Evolutionary conservation across 2,329 filamentous ascomycete species (phyloP), one percentile per base, ranked within the genome.

Genomic region (Ascochyta rabiei): DNA sequence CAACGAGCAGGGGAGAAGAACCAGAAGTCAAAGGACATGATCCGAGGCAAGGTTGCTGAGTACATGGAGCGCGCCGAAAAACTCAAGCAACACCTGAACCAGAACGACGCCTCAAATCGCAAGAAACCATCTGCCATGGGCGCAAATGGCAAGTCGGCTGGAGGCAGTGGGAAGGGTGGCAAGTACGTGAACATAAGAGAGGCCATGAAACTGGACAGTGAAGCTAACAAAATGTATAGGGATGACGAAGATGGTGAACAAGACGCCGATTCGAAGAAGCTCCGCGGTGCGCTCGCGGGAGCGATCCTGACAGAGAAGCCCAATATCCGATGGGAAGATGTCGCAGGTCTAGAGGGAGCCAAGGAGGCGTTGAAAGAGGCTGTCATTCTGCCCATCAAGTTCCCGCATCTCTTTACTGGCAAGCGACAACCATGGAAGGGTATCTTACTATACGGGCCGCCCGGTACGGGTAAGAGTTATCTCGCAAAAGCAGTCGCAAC

Each of bases 51-150:
- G 81, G 92, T 93, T 18, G 90, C 84, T 68, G 93, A 97, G 75
- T 99, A 99, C 82, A 96, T 99, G 89, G 93, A 97, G 78, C 91
- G 95, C 60, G 95, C 95, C 61, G 95, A 99, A 81, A 98, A 98
- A 81, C 86, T 99, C 62, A 99, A 99, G 79, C 86, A 88, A 51
- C 95, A 98, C 74, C 81, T 99, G 35, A 82, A 87, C 46, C 88
- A 93, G 62, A 82, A 85, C 49, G 89, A 95, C 61, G 74, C 73
- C 31, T 80, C 80, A 38, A 89, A 89, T 69, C 80, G 82, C 63
- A 89, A 88, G 75, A 91, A 89, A 71, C 83, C 88, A 12, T 85
- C 86, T 28, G 83, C 88, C 73, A 83, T 91, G 74, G 89, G 89
- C 19, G 85, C 85, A 58, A 91, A 91, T 70, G 89, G 89, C 53